Evolutionary conservation across 192 early-diverging fungal genomes (phyloP), one percentile per base, ranked within the genome.

Genomic region (Kappamyces sp.): DNA sequence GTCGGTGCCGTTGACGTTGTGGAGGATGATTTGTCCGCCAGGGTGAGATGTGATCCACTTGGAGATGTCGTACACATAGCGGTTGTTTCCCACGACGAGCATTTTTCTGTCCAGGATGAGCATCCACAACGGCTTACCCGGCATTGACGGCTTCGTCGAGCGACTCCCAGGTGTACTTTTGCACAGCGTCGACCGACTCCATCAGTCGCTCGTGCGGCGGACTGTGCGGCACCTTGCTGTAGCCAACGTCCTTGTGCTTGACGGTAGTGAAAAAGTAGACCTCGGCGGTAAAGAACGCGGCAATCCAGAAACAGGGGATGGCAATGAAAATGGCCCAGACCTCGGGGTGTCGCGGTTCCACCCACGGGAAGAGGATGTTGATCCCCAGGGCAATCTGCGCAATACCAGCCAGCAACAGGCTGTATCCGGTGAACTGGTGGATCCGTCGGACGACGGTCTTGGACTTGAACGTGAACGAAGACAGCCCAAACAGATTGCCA

Each of bases 11-110:
- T 53, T 57, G 11, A 75, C 72, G 7, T 62, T 37, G 39, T 74
- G 60, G 4, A 76, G 61, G 45, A 76, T 71, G 37, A 75, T 59
- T 37, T 71, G 69, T 14, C 73, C 73, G 15, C 73, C 73, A 31
- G 74, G 74, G 54, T 76, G 74, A 1, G 63, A 72, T 35, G 32
- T 8, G 38, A 73, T 57, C 73, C 71, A 75, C 15, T 68, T 49
- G 0, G 65, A 61, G 31, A 67, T 51, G 57, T 72, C 70, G 53
- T 74, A 72, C 29, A 72, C 74, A 45, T 76, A 76, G 31, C 61
- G 60, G 5, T 68, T 64, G 41, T 76, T 76, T 14, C 61, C 74
- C 15, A 76, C 71, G 2, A 76, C 74, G 32, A 65, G 49, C 2
- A 71, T 39, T 4, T 74, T 61, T 4, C 68, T 67, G 34, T 12